Percentiles rank a stretch among this genome's conserved stretches.
phyloP scores from a whole-genome alignment of 2,329 filamentous ascomycete genomes.

The Calonectria montana region DNA sequence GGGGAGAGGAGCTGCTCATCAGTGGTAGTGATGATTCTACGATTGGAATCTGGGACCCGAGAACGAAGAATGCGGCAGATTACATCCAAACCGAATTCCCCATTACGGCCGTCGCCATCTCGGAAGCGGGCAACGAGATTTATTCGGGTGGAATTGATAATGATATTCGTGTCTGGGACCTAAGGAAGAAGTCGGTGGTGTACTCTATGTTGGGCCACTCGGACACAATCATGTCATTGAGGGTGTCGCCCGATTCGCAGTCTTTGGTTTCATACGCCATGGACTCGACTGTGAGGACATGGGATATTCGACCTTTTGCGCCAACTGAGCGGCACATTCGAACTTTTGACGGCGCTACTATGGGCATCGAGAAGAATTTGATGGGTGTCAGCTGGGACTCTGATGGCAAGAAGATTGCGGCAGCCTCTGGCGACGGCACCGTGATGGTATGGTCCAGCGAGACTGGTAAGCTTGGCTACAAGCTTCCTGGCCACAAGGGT shows the following conservation, averaged over 20 bases:
- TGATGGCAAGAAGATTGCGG: constrained; percentile 86
- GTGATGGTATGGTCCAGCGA: constrained; percentile 92
- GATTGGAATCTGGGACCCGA: constrained; percentile 95
- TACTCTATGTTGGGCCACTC: constrained; percentile 91
- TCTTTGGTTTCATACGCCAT: constrained; percentile 91
- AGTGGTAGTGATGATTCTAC: constrained; percentile 94
- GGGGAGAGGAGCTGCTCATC: constrained; percentile 90
- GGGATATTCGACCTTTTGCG: constrained; percentile 96
- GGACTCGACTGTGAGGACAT: constrained; percentile 93
- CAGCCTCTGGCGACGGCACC: constrained; percentile 89
- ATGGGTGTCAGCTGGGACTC: constrained; percentile 91
- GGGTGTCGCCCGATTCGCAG: constrained; percentile 93
- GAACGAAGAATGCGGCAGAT: constrained; percentile 87
- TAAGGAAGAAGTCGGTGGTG: constrained; percentile 88
- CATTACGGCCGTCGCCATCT: constrained; percentile 89
- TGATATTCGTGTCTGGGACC: constrained; percentile 96
- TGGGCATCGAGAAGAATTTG: constrained; percentile 91
- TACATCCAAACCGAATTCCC: constrained; percentile 93
- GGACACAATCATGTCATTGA: constrained; percentile 90
- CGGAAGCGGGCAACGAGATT: constrained; percentile 94
- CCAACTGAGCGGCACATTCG: constrained; percentile 85
- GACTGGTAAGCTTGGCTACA: constrained; percentile 91
- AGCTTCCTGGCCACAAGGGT: constrained; percentile 94
- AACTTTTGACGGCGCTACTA: constrained; percentile 92
- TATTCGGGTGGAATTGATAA: constrained; percentile 97